These are phyloP conservation scores for Fusarium sp. DNA, from an alignment of 2,329 filamentous ascomycete species.

Conservation along the genomic window DNA sequence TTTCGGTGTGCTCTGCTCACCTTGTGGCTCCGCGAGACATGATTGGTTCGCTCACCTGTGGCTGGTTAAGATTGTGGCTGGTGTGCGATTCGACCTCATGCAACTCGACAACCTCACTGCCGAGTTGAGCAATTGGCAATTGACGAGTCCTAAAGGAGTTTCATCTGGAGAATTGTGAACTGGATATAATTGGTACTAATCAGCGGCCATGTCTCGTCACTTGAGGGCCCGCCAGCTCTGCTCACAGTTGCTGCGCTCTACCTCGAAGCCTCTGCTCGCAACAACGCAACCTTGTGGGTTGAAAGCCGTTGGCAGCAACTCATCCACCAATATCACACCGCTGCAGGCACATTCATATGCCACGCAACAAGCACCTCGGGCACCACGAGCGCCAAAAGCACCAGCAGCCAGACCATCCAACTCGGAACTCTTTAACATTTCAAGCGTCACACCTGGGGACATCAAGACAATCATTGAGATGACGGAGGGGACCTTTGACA, in stretches of 20 bases:
- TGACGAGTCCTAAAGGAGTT: background rate
- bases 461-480: slow-evolving; percentile 35
- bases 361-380: slow-evolving; percentile 22
- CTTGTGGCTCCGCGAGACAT: slow-evolving; percentile 1
- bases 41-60: slow-evolving; percentile 30
- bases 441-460: slow-evolving; percentile 31
- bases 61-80: slow-evolving; percentile 23
- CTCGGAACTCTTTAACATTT: slow-evolving; percentile 34
- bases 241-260: slow-evolving; percentile 13
- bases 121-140: background rate
- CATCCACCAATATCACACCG: background rate
- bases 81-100: slow-evolving; percentile 15
- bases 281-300: background rate
- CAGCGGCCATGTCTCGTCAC: slow-evolving; percentile 6
- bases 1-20: slow-evolving; percentile 28
- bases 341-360: slow-evolving; percentile 33
- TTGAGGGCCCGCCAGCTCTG: slow-evolving; percentile 5
- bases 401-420: slow-evolving; percentile 5
- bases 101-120: background rate
- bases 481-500: slow-evolving; percentile 23
- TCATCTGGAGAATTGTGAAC: background rate
- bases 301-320: background rate
- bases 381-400: slow-evolving; percentile 19
- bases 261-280: background rate
- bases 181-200: background rate